phyloP scores from a whole-genome alignment of 352 stramenopile genomes.

The Phytopythium aichiense region DNA sequence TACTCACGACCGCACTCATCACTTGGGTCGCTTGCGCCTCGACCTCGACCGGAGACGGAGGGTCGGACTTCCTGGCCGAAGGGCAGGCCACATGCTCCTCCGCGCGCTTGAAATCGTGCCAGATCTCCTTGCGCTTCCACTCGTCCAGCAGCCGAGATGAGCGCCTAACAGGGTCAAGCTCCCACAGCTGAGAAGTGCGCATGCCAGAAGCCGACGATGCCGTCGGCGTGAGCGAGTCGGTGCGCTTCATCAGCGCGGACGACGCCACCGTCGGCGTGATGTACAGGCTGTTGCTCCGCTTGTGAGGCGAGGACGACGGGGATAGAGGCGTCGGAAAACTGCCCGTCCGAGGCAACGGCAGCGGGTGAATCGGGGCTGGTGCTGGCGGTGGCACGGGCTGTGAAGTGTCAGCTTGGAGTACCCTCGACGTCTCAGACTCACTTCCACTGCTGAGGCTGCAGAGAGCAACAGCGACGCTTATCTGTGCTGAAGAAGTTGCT shows the following conservation, averaged over 20 bases:
- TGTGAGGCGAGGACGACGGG: conserved; percentile 30
- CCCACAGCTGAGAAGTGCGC: conserved; percentile 43
- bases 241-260: conserved; percentile 17
- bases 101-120: conserved; percentile 64
- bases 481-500: not conserved
- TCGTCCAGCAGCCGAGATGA: conserved; percentile 60
- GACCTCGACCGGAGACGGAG: not conserved
- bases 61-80: conserved; percentile 8
- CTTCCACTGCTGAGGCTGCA: not conserved
- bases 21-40: not conserved
- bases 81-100: conserved; percentile 42
- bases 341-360: conserved; percentile 12
- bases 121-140: conserved; percentile 71
- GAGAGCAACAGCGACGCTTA: not conserved
- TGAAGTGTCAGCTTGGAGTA: not conserved
- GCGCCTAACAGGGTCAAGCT: conserved; percentile 19
- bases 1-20: not conserved
- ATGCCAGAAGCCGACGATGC: not conserved
- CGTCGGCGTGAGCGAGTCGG: conserved; percentile 9
- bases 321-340: conserved; percentile 8
- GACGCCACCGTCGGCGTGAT: conserved; percentile 11
- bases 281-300: conserved; percentile 38
- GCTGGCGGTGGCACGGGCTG: not conserved
- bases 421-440: not conserved
- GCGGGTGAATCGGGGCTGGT: conserved; percentile 24